A percentile compares a stretch with the other conserved stretches of the same genome.
Conservation (phyloP, 2,329 filamentous ascomycete species). For the Ambrosiella beaveri region DNA sequence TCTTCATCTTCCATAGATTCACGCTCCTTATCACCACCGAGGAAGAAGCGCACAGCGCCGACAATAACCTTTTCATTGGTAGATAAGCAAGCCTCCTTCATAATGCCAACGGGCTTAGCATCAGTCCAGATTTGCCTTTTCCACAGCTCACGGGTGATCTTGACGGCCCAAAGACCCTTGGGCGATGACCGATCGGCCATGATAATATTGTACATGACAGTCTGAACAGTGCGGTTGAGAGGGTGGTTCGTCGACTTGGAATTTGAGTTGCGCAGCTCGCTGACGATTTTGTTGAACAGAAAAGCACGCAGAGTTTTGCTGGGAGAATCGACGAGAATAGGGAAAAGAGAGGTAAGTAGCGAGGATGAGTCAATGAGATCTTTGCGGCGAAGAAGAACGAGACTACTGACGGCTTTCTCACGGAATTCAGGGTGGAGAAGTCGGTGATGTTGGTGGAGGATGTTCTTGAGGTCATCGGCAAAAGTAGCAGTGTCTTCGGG, state of each 20-base stretch:
- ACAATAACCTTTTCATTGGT: conserved; percentile 87
- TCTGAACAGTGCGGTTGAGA: conserved; percentile 84
- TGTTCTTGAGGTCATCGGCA: conserved; percentile 60
- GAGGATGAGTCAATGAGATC: conserved; percentile 74
- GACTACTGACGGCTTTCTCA: conserved; percentile 83
- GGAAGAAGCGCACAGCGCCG: conserved; percentile 81
- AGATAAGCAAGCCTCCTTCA: conserved; percentile 81
- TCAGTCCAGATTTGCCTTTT: conserved; percentile 94
- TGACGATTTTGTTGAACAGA: conserved; percentile 77
- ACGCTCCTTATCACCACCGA: conserved; percentile 87
- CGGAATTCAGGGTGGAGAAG: conserved; percentile 68
- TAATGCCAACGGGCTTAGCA: conserved; percentile 85
- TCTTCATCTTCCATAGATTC: conserved; percentile 84
- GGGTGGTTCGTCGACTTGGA: conserved; percentile 77
- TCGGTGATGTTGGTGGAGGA: conserved; percentile 68
- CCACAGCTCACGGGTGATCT: conserved; percentile 90
- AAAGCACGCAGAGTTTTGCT: conserved; percentile 76
- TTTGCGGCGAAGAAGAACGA: conserved; percentile 77
- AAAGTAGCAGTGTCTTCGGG: conserved; percentile 63
- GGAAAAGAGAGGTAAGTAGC: conserved; percentile 82
- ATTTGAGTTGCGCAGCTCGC: conserved; percentile 77
- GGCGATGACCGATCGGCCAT: conserved; percentile 69
- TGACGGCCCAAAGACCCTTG: conserved; percentile 89
- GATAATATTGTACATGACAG: conserved; percentile 79
- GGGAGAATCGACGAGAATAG: conserved; percentile 76